Percentiles rank a stretch among this genome's conserved stretches.
These are phyloP conservation scores for Ballota nigra DNA, from an alignment of 257 asterid species.

Conservation along the genomic window DNA sequence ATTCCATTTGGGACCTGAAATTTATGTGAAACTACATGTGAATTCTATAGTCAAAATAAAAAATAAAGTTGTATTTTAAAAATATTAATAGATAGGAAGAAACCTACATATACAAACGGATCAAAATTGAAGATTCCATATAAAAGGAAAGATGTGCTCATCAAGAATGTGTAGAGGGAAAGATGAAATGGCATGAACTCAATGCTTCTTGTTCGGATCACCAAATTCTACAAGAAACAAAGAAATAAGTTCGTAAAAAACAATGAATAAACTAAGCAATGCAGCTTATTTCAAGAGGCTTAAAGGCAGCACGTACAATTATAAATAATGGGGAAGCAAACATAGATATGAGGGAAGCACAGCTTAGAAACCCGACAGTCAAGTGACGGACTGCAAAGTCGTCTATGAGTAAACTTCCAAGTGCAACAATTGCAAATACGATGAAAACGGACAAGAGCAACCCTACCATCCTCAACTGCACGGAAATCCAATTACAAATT, in stretches of 20 bases:
- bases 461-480: slow-evolving; percentile 53
- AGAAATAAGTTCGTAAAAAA: neutral
- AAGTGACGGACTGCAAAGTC: slow-evolving; percentile 43
- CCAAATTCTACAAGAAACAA: slow-evolving; percentile 46
- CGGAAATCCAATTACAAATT: slow-evolving; percentile 1
- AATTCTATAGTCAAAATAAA: neutral
- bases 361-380: slow-evolving; percentile 44
- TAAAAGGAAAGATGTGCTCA: slow-evolving; percentile 59
- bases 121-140: slow-evolving; percentile 59
- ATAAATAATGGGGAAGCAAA: slow-evolving; percentile 64
- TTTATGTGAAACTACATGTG: neutral
- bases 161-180: slow-evolving; percentile 54
- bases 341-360: slow-evolving; percentile 65
- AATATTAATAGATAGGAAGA: slow-evolving; percentile 14
- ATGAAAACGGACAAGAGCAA: slow-evolving; percentile 40
- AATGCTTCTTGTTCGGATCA: slow-evolving; percentile 56
- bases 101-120: slow-evolving; percentile 53
- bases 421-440: slow-evolving; percentile 38
- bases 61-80: neutral
- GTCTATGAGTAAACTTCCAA: slow-evolving; percentile 42
- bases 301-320: slow-evolving; percentile 35
- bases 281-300: neutral
- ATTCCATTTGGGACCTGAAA: slow-evolving; percentile 64
- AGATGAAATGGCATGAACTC: slow-evolving; percentile 66
- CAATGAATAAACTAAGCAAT: neutral